A percentile compares a stretch with the other conserved stretches of the same genome.
Conservation (phyloP, 2,329 filamentous ascomycete genomes). For the Bimuria novae-zelandiae region DNA sequence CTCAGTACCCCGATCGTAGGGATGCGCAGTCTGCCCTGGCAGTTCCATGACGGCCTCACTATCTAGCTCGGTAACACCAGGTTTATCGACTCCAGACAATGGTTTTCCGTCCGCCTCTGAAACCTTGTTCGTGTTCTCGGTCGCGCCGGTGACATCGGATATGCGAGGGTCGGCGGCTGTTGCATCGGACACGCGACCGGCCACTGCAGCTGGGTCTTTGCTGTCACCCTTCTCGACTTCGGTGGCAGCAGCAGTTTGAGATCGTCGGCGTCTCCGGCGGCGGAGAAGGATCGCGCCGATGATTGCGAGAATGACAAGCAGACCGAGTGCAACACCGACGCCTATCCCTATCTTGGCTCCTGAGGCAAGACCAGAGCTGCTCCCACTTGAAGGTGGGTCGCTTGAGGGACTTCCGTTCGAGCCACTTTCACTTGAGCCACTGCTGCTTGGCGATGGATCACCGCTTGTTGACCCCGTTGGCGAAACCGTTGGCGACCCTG, state of each 20-base stretch:
- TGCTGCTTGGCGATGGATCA: background rate
- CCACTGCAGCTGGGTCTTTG: background rate
- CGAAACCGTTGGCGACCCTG: background rate
- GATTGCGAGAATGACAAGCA: background rate
- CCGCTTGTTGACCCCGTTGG: background rate
- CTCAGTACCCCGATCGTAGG: background rate
- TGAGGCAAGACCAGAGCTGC: background rate
- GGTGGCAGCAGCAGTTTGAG: background rate
- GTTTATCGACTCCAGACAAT: background rate
- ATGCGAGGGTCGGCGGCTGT: background rate
- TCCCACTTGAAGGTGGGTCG: background rate
- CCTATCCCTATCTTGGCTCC: constrained; percentile 6
- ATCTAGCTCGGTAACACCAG: constrained; percentile 2
- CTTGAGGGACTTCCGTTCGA: background rate
- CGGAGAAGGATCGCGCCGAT: background rate
- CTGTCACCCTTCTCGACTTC: constrained; percentile 1
- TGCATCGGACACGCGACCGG: constrained; percentile 1
- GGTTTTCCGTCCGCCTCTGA: constrained; percentile 3
- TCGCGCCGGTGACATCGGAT: background rate
- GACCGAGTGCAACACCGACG: background rate
- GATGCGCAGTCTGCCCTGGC: background rate
- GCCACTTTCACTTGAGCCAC: background rate
- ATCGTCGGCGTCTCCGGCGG: constrained; percentile 1
- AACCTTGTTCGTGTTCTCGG: background rate
- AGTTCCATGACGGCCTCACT: constrained; percentile 4